Base-by-base conservation (phyloP, 2,329 filamentous ascomycete species). In the Diaporthe citrichinensis region DNA sequence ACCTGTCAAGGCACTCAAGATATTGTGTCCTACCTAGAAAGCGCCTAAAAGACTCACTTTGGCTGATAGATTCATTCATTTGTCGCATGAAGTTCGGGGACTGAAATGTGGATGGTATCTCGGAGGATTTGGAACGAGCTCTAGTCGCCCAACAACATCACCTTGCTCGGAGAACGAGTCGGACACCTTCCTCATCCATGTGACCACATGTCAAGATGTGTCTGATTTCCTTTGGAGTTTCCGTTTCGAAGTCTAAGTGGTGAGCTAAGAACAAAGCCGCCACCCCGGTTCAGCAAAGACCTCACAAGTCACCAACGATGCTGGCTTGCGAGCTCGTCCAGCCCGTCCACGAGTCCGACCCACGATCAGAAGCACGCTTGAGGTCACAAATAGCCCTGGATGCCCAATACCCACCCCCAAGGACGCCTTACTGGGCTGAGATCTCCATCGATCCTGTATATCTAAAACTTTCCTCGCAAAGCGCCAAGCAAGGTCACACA, bases 401-500 rank as follows among this genome's bases (percentile, higher is more conserved):
- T 53, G 49, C 65, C 65, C 49, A 69, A 55, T 17, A 17, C 14
- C 31, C 62, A 36, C 31, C 15, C 20, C 12, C 46, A 51, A 17
- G 20, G 20, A 51, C 31, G 31, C 46, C 46, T 51, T 36, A 39
- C 65, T 55, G 65, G 65, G 49, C 34, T 55, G 65, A 69, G 46
- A 69, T 69, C 34, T 41, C 5, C 65, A 31, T 31, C n/a, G 23
- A 41, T 41, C n/a, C 15, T 55, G 14, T 31, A 28, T 23, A 55
- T 41, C 49, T 20, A 28, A 69, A 55, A 68, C n/a, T 14, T n/a
- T 25, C 25, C 9, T 41, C 34, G 12, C 65, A 69, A 55, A 69
- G 65, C 34, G 65, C 65, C 65, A 69, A 69, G 65, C 34, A 39
- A 28, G 41, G 15, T 31, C n/a, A 41, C 65, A 39, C 49, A 20